Conservation (phyloP, 345 rosid species). For the Limnanthes douglasii region DNA sequence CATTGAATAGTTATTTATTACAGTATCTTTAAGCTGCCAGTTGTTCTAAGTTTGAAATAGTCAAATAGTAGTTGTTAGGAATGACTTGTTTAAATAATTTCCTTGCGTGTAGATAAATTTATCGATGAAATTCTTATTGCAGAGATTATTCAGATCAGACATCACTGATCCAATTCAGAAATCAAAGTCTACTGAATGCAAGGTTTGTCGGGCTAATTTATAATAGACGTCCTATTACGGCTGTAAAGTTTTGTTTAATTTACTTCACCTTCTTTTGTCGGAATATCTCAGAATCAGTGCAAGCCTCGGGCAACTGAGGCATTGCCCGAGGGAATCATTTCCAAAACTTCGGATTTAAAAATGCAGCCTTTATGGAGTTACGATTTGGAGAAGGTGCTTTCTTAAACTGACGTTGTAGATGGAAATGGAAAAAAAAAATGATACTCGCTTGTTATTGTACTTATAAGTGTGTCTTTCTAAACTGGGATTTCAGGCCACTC, state of each 20-base stretch:
- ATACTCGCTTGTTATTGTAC: too few species aligned
- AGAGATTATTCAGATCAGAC: conserved; percentile 44
- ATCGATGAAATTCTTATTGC: conserved; percentile 8
- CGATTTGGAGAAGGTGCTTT: conserved; percentile 19
- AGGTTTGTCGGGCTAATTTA: conserved; percentile 30
- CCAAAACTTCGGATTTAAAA: conserved; percentile 40
- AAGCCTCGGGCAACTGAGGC: conserved; percentile 41
- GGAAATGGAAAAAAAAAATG: too few species aligned
- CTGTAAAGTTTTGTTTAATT: background rate
- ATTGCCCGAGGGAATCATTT: conserved; percentile 56
- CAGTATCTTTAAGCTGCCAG: too few species aligned
- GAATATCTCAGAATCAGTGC: conserved; percentile 39
- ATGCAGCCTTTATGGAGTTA: conserved; percentile 44
- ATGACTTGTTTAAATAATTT: too few species aligned
- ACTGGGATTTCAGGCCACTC: conserved; percentile 18
- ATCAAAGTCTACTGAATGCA: conserved; percentile 21
- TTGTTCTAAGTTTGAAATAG: too few species aligned
- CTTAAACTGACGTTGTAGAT: background rate
- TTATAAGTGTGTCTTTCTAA: background rate
- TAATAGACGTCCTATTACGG: background rate
- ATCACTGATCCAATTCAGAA: conserved; percentile 15
- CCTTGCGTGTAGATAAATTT: background rate
- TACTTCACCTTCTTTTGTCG: too few species aligned
- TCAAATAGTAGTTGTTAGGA: too few species aligned
- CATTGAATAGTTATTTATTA: too few species aligned